These are phyloP conservation scores for Solanum corneliomulleri DNA, from an alignment of 257 asterid species.

Conservation along the genomic window DNA sequence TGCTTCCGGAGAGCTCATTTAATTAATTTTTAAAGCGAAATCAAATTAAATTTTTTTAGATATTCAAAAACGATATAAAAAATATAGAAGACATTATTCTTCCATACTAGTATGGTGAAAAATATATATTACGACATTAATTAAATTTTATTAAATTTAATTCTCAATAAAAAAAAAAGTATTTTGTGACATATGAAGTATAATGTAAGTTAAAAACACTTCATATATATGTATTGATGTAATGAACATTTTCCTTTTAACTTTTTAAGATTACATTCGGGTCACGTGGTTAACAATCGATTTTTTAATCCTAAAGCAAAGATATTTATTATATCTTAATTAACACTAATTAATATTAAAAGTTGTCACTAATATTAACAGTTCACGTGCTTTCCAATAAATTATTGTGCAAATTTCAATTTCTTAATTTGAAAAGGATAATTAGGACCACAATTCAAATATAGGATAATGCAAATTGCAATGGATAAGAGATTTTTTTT, in stretches of 20 bases:
- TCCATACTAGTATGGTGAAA: not conserved
- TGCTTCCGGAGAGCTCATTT: not conserved
- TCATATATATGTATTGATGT: not conserved
- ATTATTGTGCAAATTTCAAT: not conserved
- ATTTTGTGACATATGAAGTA: not conserved
- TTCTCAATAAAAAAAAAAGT: not conserved
- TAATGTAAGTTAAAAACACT: not conserved
- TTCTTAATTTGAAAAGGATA: not conserved
- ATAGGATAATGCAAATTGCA: not conserved
- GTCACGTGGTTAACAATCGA: not conserved
- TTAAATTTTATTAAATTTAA: not conserved
- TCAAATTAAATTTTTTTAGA: not conserved
- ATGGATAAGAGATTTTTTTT: not conserved
- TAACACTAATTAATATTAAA: not conserved
- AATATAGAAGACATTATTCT: not conserved
- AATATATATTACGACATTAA: too few species aligned
- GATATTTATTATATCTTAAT: not conserved
- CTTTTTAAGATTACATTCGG: not conserved
- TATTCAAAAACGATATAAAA: not conserved
- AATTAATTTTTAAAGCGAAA: not conserved
- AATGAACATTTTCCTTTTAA: not conserved
- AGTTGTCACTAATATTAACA: not conserved
- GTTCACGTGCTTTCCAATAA: not conserved
- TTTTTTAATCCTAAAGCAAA: not conserved
- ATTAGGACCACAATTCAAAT: conserved; percentile 2